A percentile compares a stretch with the other conserved stretches of the same genome.
Conservation (phyloP, 331 rosid species). For the Rosa hybrid region DNA sequence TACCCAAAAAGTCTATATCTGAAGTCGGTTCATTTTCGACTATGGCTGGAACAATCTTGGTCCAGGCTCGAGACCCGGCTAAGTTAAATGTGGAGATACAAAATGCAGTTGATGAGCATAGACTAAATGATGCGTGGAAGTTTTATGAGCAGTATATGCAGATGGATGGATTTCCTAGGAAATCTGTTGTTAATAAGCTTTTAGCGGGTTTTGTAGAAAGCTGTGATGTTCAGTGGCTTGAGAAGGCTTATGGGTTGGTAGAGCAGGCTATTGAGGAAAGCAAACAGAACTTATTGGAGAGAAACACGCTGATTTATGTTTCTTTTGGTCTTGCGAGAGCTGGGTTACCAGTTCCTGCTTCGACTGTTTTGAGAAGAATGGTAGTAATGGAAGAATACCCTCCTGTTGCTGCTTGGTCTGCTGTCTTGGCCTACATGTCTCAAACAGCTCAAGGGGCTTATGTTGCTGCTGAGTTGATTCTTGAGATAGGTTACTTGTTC, state of each 20-base stretch:
- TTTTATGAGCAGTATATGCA: constrained; percentile 6
- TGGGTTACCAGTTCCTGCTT: background rate
- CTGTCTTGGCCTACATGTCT: background rate
- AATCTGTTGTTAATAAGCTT: background rate
- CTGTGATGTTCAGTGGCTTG: background rate
- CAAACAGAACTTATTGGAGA: constrained; percentile 4
- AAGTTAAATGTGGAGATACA: constrained; percentile 1
- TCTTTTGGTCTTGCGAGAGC: background rate
- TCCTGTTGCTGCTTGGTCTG: constrained; percentile 4
- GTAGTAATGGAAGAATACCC: background rate
- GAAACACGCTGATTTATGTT: background rate
- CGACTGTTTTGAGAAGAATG: constrained; percentile 2
- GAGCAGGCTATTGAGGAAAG: background rate
- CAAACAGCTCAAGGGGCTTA: background rate
- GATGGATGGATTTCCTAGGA: constrained; percentile 5
- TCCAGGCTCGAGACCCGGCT: constrained; percentile 9
- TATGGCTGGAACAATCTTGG: constrained; percentile 10
- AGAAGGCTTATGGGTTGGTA: background rate
- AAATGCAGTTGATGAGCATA: background rate
- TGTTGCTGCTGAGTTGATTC: constrained; percentile 10
- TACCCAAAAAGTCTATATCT: background rate
- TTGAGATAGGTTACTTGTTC: constrained; percentile 4
- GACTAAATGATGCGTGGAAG: constrained; percentile 3
- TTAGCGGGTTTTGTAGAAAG: background rate
- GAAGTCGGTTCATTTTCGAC: background rate